phyloP scores from a whole-genome alignment of 805 yeast species.

The Cyberlindnera xylosilytica region DNA sequence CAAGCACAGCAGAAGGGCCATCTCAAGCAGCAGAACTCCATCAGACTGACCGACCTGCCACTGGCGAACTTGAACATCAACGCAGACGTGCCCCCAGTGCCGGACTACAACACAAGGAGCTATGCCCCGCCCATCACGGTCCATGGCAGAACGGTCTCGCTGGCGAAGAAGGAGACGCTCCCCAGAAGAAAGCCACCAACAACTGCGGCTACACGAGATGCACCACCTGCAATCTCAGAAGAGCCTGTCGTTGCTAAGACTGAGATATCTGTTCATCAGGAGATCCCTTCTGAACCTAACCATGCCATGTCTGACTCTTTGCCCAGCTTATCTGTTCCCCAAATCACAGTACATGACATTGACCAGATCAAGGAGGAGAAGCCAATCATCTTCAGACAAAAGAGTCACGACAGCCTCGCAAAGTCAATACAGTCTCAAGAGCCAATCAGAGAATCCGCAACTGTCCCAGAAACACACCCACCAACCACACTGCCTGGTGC shows the following conservation, averaged over 20 bases:
- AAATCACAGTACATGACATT: neutral
- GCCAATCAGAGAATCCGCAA: neutral
- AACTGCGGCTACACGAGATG: no score
- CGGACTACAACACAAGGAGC: slow-evolving; percentile 24
- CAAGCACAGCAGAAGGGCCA: neutral
- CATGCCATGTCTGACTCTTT: neutral
- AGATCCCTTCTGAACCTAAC: no score
- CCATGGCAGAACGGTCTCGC: slow-evolving; percentile 25
- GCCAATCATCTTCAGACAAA: slow-evolving; percentile 2
- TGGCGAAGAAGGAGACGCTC: slow-evolving; percentile 18
- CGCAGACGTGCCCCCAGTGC: slow-evolving; percentile 26
- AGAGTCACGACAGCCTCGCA: neutral
- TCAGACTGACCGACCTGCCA: slow-evolving; percentile 12
- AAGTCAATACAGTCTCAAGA: neutral
- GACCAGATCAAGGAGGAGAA: slow-evolving; percentile 1
- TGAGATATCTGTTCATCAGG: no score
- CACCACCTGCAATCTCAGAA: neutral
- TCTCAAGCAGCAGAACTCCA: neutral
- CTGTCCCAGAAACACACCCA: neutral
- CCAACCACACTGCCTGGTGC: neutral
- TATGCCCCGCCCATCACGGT: slow-evolving; percentile 28
- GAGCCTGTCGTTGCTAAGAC: no score
- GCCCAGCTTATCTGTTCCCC: neutral
- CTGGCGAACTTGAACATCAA: slow-evolving; percentile 14
- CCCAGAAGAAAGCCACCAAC: slow-evolving; percentile 24